Evolutionary conservation across 805 yeast species (phyloP).

Genomic region (Kuraishia capsulata): DNA sequence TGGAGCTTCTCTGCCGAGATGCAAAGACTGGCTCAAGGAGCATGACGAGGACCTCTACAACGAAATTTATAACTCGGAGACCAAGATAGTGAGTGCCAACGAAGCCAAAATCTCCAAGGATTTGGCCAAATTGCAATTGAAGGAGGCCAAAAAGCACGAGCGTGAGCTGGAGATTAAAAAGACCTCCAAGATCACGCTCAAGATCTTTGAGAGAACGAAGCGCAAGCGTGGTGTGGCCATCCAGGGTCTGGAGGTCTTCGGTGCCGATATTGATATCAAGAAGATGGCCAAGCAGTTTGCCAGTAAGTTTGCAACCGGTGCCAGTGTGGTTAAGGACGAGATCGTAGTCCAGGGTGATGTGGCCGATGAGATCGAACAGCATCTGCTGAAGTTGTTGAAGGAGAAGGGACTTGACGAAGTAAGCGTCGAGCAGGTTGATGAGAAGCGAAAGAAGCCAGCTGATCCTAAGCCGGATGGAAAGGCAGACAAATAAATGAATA

Average conservation of each 20-base stretch:
- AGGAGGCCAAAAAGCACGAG: constrained; percentile 78
- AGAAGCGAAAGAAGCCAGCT: constrained; percentile 53
- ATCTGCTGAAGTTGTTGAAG: constrained; percentile 57
- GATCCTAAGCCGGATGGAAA: too few species aligned
- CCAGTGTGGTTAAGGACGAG: constrained; percentile 88
- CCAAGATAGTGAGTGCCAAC: constrained; percentile 51
- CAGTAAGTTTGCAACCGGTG: constrained; percentile 92
- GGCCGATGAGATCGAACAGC: constrained; percentile 80
- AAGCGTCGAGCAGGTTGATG: constrained; percentile 84
- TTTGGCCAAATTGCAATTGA: constrained; percentile 74
- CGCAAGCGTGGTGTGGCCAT: constrained; percentile 82
- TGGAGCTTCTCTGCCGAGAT: constrained; percentile 70
- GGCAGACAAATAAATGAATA: too few species aligned
- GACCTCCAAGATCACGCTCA: constrained; percentile 73
- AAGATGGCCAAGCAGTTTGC: constrained; percentile 89
- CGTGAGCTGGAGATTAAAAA: constrained; percentile 72
- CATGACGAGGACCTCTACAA: constrained; percentile 48
- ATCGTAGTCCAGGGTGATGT: constrained; percentile 92
- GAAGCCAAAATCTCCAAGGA: constrained; percentile 79
- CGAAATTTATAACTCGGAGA: constrained; percentile 52
- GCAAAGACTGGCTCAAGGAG: constrained; percentile 73
- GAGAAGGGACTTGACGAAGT: constrained; percentile 79
- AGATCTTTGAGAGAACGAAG: constrained; percentile 84
- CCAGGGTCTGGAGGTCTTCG: constrained; percentile 76
- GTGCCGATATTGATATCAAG: constrained; percentile 68